phyloP scores from a whole-genome alignment of 305 asterid genomes.

The Nicotiana rustica region DNA sequence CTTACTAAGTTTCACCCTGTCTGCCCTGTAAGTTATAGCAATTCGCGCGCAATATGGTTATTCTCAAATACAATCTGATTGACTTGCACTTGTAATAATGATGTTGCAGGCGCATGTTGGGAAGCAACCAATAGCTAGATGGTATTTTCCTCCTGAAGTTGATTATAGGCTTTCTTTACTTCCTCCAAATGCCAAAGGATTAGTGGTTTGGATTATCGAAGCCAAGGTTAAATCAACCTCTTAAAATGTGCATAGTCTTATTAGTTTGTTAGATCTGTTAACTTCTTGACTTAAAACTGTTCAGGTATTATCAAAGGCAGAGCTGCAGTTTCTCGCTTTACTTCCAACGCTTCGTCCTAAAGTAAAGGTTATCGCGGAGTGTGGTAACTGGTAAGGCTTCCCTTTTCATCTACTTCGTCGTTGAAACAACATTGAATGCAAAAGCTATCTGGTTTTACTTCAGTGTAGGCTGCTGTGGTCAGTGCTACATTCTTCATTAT shows the following conservation, averaged over 20 bases:
- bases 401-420: background rate
- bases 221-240: constrained; percentile 58
- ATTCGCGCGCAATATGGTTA: background rate
- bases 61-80: background rate
- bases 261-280: background rate
- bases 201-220: constrained; percentile 84
- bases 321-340: constrained; percentile 80
- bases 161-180: constrained; percentile 85
- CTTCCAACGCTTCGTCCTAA: constrained; percentile 79
- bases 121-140: constrained; percentile 89
- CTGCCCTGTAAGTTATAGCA: constrained; percentile 66
- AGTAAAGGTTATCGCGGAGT: constrained; percentile 86
- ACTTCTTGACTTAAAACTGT: constrained; percentile 32
- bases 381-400: constrained; percentile 74
- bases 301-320: constrained; percentile 80
- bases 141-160: constrained; percentile 94
- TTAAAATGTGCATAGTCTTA: background rate
- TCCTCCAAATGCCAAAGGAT: constrained; percentile 75
- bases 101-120: constrained; percentile 77
- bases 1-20: constrained; percentile 88
- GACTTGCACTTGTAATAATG: background rate
- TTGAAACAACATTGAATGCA: background rate
- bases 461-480: background rate
- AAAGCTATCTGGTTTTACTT: background rate
- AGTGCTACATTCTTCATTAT: background rate